Base-by-base conservation (phyloP, 2,329 filamentous ascomycete species). In the Fusarium devonianum region DNA sequence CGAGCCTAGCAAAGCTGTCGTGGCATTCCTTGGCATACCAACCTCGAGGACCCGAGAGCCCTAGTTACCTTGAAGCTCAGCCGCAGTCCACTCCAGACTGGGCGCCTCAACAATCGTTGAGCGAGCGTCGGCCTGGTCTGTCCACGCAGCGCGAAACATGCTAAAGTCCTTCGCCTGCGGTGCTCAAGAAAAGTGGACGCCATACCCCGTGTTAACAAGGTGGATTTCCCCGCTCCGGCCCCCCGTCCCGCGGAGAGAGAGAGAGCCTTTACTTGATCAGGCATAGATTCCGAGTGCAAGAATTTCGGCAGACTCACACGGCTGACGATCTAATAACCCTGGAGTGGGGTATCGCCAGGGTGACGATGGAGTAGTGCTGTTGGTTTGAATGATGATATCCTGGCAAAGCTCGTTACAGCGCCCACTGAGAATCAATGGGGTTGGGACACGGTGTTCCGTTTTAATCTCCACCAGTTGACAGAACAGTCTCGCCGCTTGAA, bases 101-200 rank as follows among this genome's bases (percentile, higher is more conserved):
- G 9, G 8, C 6, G n/a, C 18, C 8, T 5, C 13, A 4, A 12
- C 28, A 41, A 30, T 10, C 28, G n/a, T n/a, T n/a, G n/a, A 33
- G 12, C 7, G 3, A 25, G 14, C 14, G 14, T 9, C 13, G 13
- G 14, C 13, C 19, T 42, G 19, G 14, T 9, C 19, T 14, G 19
- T 18, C 34, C 21, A 14, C 28, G n/a, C 29, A 18, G 18, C 23
- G n/a, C n/a, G 39, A 42, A 42, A 42, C 19, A 25, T 42, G 21
- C 10, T 18, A 18, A n/a, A 16, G 9, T 16, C 14, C 5, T 16
- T 17, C 29, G 9, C 17, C 17, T 19, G 10, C 11, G 10, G 23
- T 25, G 11, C n/a, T 32, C 3, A 23, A 30, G 18, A 33, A 41
- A 25, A 25, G 28, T 23, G 19, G 39, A 14, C 28, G 38, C 30